Evolutionary conservation across 192 early-diverging fungal genomes (phyloP).

Genomic region (Cetraspora pellucida): DNA sequence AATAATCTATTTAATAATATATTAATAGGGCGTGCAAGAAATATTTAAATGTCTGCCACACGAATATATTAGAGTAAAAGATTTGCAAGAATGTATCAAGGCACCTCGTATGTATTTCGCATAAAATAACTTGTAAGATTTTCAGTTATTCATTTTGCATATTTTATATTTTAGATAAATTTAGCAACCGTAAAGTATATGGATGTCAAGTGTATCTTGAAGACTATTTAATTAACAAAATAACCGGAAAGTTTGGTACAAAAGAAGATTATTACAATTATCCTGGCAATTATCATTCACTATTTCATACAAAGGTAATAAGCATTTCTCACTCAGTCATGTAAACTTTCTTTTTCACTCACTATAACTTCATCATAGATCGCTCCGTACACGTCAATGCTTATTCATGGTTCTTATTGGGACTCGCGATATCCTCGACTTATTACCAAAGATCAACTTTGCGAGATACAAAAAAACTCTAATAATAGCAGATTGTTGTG

Average conservation of each 20-base stretch:
- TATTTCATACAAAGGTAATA: conserved; percentile 74
- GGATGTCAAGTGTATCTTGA: conserved; percentile 73
- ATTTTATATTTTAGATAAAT: conserved; percentile 11
- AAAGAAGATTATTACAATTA: conserved; percentile 72
- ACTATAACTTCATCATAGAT: conserved; percentile 49
- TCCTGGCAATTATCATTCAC: conserved; percentile 77
- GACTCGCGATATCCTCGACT: conserved; percentile 82
- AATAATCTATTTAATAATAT: too few relatives aligned
- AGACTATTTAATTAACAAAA: conserved; percentile 85
- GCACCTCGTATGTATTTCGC: conserved; percentile 56
- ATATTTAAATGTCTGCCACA: conserved; percentile 92
- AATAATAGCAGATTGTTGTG: conserved; percentile 75
- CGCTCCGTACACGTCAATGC: conserved; percentile 87
- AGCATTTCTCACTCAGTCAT: too few relatives aligned
- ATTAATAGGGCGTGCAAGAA: conserved; percentile 74
- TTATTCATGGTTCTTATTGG: conserved; percentile 97
- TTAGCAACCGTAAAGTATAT: conserved; percentile 66
- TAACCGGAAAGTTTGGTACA: conserved; percentile 57
- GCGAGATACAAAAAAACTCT: conserved; percentile 64
- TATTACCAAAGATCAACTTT: conserved; percentile 83
- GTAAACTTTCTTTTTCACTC: conserved; percentile 3
- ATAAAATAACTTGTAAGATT: background rate
- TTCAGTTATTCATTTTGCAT: background rate
- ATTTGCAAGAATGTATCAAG: conserved; percentile 58
- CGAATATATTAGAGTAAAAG: conserved; percentile 78